phyloP scores from a whole-genome alignment of 1,139 yeast species.

The Candida sp. region DNA sequence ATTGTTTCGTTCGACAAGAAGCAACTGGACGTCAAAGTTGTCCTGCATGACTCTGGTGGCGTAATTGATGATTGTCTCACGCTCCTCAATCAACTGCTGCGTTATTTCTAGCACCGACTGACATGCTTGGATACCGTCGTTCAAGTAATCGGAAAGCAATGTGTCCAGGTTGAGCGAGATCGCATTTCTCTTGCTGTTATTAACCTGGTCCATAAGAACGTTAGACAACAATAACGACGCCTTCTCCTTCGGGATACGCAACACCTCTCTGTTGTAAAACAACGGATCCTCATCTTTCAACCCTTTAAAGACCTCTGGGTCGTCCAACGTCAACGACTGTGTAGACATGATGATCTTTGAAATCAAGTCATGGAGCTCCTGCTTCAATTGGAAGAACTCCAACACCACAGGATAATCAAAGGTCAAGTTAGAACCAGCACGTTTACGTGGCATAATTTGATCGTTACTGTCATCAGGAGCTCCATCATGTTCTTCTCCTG shows the following conservation, averaged over 20 bases:
- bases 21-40: slow-evolving; percentile 64
- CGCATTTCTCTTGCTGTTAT: slow-evolving; percentile 34
- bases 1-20: slow-evolving; percentile 65
- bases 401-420: slow-evolving; percentile 67
- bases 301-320: slow-evolving; percentile 73
- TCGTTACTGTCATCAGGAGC: background rate
- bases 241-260: slow-evolving; percentile 51
- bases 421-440: slow-evolving; percentile 30
- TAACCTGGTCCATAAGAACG: slow-evolving; percentile 48
- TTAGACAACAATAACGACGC: slow-evolving; percentile 52
- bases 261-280: slow-evolving; percentile 42
- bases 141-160: slow-evolving; percentile 48
- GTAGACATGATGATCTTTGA: slow-evolving; percentile 67
- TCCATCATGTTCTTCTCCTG: background rate
- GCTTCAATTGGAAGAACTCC: slow-evolving; percentile 79
- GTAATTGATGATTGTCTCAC: slow-evolving; percentile 71
- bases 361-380: slow-evolving; percentile 68
- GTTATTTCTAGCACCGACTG: slow-evolving; percentile 49
- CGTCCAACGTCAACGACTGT: slow-evolving; percentile 71
- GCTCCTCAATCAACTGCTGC: slow-evolving; percentile 66
- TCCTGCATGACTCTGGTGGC: slow-evolving; percentile 81
- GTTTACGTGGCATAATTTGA: background rate
- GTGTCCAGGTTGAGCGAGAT: slow-evolving; percentile 55
- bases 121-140: slow-evolving; percentile 48
- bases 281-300: slow-evolving; percentile 60